Conservation (phyloP, 805 yeast genomes). For the Wickerhamiella siamensis region DNA sequence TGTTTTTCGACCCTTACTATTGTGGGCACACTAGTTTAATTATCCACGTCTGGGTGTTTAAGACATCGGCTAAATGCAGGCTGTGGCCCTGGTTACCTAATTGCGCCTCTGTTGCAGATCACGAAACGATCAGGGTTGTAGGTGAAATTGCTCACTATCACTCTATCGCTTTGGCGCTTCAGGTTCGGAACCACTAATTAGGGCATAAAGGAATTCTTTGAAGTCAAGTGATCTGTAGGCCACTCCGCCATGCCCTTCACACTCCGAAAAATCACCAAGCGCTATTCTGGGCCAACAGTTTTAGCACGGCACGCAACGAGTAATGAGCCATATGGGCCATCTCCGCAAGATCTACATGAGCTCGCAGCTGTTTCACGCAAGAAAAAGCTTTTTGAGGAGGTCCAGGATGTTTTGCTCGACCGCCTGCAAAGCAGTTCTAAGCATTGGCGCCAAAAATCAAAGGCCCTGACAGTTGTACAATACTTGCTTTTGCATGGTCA, state of each 20-base stretch:
- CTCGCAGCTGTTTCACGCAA: slow-evolving; percentile 11
- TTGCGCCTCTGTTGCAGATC: too few relatives aligned
- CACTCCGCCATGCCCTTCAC: not conserved
- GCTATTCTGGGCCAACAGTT: slow-evolving; percentile 7
- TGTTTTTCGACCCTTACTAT: too few relatives aligned
- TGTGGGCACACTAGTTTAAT: too few relatives aligned
- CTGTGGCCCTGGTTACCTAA: too few relatives aligned
- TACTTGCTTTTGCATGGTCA: slow-evolving; percentile 17
- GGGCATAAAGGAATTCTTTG: too few relatives aligned
- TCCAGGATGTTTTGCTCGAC: slow-evolving; percentile 13
- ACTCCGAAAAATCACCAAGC: slow-evolving; percentile 1
- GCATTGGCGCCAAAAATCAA: slow-evolving; percentile 20
- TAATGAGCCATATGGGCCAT: slow-evolving; percentile 16
- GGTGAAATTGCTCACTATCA: too few relatives aligned
- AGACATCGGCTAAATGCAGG: too few relatives aligned
- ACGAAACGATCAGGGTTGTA: too few relatives aligned
- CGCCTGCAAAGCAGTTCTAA: slow-evolving; percentile 13
- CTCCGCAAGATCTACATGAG: slow-evolving; percentile 16
- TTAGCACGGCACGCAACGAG: slow-evolving; percentile 17
- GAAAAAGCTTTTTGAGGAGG: slow-evolving; percentile 11
- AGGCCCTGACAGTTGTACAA: slow-evolving; percentile 18
- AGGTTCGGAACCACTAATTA: too few relatives aligned
- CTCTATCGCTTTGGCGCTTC: too few relatives aligned
- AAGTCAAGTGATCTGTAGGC: too few relatives aligned
- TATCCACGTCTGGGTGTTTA: too few relatives aligned